Percentiles rank a stretch among this genome's conserved stretches.
phyloP scores from a whole-genome alignment of 1,139 yeast species.

The Lodderomyces theae region DNA sequence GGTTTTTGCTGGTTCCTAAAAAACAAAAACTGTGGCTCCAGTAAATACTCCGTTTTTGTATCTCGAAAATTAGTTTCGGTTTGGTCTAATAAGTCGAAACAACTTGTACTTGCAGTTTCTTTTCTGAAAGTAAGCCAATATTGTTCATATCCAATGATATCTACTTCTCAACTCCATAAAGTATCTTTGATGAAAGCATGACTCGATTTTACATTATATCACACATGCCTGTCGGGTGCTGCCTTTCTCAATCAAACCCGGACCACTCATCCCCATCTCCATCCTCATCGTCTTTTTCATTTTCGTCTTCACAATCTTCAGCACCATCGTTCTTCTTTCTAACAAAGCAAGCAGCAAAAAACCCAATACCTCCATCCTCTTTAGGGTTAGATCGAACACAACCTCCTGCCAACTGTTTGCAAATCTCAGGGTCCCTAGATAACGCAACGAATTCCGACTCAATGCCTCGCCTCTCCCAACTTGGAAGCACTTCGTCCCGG shows the following conservation, averaged over 20 bases:
- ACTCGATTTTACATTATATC: too few species aligned
- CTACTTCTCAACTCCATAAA: too few species aligned
- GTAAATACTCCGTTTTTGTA: too few species aligned
- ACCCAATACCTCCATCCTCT: constrained; percentile 95
- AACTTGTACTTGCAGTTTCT: too few species aligned
- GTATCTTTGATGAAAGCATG: too few species aligned
- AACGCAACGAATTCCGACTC: constrained; percentile 58
- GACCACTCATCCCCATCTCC: constrained; percentile 18
- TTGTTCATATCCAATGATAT: too few species aligned
- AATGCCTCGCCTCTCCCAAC: constrained; percentile 85
- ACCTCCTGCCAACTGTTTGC: constrained; percentile 66
- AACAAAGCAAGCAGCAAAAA: constrained; percentile 85
- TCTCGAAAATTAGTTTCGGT: too few species aligned
- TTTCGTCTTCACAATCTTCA: background rate
- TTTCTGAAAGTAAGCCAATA: too few species aligned
- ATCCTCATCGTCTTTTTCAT: constrained; percentile 17
- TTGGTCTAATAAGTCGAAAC: too few species aligned
- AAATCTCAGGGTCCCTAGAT: constrained; percentile 43
- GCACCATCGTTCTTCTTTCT: constrained; percentile 11
- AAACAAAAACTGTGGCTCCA: too few species aligned
- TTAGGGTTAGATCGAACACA: constrained; percentile 84
- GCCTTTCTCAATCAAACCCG: constrained; percentile 14
- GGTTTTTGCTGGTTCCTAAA: too few species aligned
- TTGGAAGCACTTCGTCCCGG: constrained; percentile 65
- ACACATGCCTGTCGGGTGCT: too few species aligned